Conservation (phyloP, 2,329 filamentous ascomycete genomes). For the Aspergillus sclerotialis region DNA sequence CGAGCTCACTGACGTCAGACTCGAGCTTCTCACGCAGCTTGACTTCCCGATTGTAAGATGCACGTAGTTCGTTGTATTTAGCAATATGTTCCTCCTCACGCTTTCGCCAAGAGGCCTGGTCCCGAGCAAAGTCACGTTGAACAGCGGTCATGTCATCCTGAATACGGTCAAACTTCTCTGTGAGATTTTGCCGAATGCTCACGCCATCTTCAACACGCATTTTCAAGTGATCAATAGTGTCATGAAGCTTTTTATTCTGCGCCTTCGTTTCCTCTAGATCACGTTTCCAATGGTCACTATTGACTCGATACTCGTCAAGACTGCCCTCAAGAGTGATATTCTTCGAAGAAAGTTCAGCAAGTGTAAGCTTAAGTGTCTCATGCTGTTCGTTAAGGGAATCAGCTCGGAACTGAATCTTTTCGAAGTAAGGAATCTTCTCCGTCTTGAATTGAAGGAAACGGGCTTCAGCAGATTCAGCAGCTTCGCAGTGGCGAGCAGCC, state of each 20-base stretch:
- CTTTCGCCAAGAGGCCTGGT: slow-evolving; percentile 71
- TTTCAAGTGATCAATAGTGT: slow-evolving; percentile 65
- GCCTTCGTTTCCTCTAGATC: slow-evolving; percentile 44
- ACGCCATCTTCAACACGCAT: slow-evolving; percentile 80
- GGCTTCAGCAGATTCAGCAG: slow-evolving; percentile 59
- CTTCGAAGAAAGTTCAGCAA: slow-evolving; percentile 50
- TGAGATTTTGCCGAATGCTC: slow-evolving; percentile 74
- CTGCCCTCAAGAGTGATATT: slow-evolving; percentile 56
- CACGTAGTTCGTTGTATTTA: slow-evolving; percentile 49
- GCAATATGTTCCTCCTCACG: slow-evolving; percentile 53
- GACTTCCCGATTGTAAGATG: slow-evolving; percentile 61
- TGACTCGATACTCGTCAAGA: slow-evolving; percentile 57
- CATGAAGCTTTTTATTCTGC: slow-evolving; percentile 67
- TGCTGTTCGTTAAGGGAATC: slow-evolving; percentile 64
- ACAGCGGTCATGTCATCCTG: slow-evolving; percentile 81
- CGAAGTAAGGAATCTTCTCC: slow-evolving; percentile 62
- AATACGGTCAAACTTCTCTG: slow-evolving; percentile 73
- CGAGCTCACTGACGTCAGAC: slow-evolving; percentile 53
- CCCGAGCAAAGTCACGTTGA: slow-evolving; percentile 70
- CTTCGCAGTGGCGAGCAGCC: slow-evolving; percentile 39
- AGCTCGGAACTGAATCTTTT: slow-evolving; percentile 57
- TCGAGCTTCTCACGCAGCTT: slow-evolving; percentile 56
- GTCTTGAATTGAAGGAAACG: slow-evolving; percentile 58
- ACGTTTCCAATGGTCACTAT: slow-evolving; percentile 52
- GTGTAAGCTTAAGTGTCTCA: slow-evolving; percentile 45